Evolutionary conservation across 768 basidiomycete genomes (phyloP), one percentile per base, ranked within the genome.

Genomic region (Auriscalpium microsporum): DNA sequence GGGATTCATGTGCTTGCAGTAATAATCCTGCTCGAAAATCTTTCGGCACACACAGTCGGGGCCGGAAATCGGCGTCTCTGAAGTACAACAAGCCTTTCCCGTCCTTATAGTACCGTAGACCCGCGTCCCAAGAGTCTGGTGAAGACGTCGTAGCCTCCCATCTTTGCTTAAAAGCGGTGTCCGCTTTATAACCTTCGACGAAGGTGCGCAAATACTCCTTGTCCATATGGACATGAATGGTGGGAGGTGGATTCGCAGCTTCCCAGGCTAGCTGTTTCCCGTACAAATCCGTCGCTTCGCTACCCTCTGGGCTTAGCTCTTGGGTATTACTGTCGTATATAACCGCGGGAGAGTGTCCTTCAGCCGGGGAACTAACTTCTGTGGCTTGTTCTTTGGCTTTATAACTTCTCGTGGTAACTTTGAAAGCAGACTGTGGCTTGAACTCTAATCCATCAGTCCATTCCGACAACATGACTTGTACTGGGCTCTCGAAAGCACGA

Each of bases 41-140:
- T 36, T 52, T 48, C 2, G 62, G 63, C 5, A 64, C 51, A 23
- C 62, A 61, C 7, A 62, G 48, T 1, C 59, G 28, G 0, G 61
- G 54, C 33, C 56, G 49, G 14, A 59, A 58, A 38, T 62, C 50
- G 0, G 55, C 56, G 36, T 62, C 61, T 10, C 58, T 13, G 40
- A 63, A 62, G 47, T 45, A 62, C 4, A 63, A 36, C 6, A 63
- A 36, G 1, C 60, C 60, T 16, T 55, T 23, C 7, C 50, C 11
- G 36, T 59, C 54, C 16, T 57, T 59, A 49, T 50, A 63, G 40
- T 40, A 63, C 1, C 62, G 17, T 1, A 21, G 3, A 3, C 59
- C 57, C 6, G 56, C 9, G 13, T 35, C 10, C 33, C 28, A 37
- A 16, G 11, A 13, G 33, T 35, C 14, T 9, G 33, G 14, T 35